Percentiles rank a stretch among this genome's conserved stretches.
phyloP scores from a whole-genome alignment of 768 basidiomycete genomes.

The Lentinula aciculospora region DNA sequence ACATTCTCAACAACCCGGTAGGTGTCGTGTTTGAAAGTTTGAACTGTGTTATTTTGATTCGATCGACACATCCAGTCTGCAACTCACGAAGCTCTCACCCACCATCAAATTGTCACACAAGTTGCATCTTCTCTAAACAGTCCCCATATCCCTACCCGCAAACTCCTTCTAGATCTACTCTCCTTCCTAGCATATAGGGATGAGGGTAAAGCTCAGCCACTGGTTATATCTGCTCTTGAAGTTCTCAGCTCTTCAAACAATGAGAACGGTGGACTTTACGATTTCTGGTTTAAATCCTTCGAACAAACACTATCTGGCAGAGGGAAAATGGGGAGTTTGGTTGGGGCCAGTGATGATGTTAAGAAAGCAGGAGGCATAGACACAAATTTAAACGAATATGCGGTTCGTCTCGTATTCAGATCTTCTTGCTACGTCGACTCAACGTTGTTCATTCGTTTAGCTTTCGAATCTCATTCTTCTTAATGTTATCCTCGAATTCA shows the following conservation, averaged over 20 bases:
- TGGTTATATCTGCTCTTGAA: conserved; percentile 75
- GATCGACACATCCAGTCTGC: conserved; percentile 40
- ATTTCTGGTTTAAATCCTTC: conserved; percentile 86
- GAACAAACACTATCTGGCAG: conserved; percentile 73
- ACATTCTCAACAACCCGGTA: conserved; percentile 68
- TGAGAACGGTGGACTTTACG: conserved; percentile 58
- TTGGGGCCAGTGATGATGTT: conserved; percentile 92
- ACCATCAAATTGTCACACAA: conserved; percentile 69
- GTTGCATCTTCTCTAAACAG: conserved; percentile 81
- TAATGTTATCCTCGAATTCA: conserved; percentile 53
- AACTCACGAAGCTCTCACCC: conserved; percentile 66
- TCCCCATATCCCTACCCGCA: conserved; percentile 72
- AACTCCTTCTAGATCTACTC: conserved; percentile 74
- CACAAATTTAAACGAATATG: conserved; percentile 75
- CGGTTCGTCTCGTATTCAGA: conserved; percentile 35
- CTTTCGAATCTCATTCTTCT: conserved; percentile 70
- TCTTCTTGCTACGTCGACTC: neutral
- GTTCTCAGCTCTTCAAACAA: conserved; percentile 65
- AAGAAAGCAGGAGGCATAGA: conserved; percentile 61
- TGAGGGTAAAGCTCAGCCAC: conserved; percentile 49
- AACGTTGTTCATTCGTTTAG: conserved; percentile 27
- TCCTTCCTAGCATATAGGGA: conserved; percentile 67
- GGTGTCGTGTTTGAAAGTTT: conserved; percentile 20
- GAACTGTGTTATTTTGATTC: conserved; percentile 7
- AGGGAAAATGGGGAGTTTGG: conserved; percentile 92